Conservation (phyloP, 2,329 filamentous ascomycete genomes). For the Ramularia endophylla region DNA sequence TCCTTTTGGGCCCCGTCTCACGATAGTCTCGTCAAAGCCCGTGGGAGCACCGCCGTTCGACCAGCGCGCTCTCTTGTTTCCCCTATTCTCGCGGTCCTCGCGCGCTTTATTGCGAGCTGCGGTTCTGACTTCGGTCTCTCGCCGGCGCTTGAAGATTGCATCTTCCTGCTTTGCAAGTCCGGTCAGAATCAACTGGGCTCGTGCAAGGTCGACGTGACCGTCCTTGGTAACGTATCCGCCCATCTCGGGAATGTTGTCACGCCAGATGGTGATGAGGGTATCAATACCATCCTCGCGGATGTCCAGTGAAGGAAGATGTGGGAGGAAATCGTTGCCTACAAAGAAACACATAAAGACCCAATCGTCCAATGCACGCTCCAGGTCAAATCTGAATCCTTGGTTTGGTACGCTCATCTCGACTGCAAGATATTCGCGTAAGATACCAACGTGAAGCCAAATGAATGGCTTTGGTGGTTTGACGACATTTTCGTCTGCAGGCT, state of each 20-base stretch:
- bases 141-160: slow-evolving; percentile 81
- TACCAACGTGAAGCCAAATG: slow-evolving; percentile 93
- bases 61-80: slow-evolving; percentile 33
- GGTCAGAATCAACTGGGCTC: slow-evolving; percentile 80
- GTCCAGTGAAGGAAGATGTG: slow-evolving; percentile 93
- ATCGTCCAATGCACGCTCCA: slow-evolving; percentile 91
- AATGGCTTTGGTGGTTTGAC: slow-evolving; percentile 88
- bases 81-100: slow-evolving; percentile 60
- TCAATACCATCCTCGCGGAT: slow-evolving; percentile 98
- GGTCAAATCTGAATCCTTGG: slow-evolving; percentile 81
- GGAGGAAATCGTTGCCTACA: slow-evolving; percentile 96
- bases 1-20: slow-evolving; percentile 29
- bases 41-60: slow-evolving; percentile 25
- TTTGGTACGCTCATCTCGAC: slow-evolving; percentile 79
- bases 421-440: slow-evolving; percentile 87
- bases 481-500: slow-evolving; percentile 70
- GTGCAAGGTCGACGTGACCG: slow-evolving; percentile 78
- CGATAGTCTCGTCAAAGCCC: slow-evolving; percentile 28
- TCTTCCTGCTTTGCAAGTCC: slow-evolving; percentile 91
- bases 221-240: slow-evolving; percentile 95
- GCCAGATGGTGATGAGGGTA: slow-evolving; percentile 93
- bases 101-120: slow-evolving; percentile 74
- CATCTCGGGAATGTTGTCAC: slow-evolving; percentile 84
- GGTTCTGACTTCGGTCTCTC: slow-evolving; percentile 76
- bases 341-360: slow-evolving; percentile 99